phyloP scores from a whole-genome alignment of 345 rosid species.

The Brassica juncea region DNA sequence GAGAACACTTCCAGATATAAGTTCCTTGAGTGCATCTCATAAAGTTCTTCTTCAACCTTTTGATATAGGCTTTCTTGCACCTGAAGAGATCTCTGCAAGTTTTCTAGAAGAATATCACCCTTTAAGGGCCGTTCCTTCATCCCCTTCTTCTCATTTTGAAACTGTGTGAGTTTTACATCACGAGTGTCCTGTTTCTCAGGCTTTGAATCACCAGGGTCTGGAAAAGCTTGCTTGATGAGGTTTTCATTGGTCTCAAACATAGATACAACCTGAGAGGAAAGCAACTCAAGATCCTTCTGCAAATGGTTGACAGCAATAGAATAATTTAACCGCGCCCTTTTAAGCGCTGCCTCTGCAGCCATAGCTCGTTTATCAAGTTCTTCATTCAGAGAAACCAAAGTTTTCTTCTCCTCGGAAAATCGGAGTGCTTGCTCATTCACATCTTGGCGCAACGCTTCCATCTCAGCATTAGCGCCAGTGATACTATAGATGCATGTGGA shows the following conservation, averaged over 20 bases:
- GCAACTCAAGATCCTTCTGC: slow-evolving; percentile 94
- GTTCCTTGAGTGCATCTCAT: slow-evolving; percentile 66
- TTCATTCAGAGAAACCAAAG: slow-evolving; percentile 60
- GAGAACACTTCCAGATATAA: slow-evolving; percentile 81
- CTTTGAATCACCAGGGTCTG: slow-evolving; percentile 52
- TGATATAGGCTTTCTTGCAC: slow-evolving; percentile 74
- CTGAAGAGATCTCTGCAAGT: slow-evolving; percentile 74
- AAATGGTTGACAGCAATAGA: slow-evolving; percentile 90
- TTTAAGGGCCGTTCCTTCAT: slow-evolving; percentile 54
- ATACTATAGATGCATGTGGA: slow-evolving; percentile 68
- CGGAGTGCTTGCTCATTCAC: slow-evolving; percentile 62
- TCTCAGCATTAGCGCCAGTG: slow-evolving; percentile 78
- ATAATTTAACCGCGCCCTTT: slow-evolving; percentile 93
- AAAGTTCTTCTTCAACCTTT: slow-evolving; percentile 82
- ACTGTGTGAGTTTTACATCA: slow-evolving; percentile 42
- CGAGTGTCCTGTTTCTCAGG: slow-evolving; percentile 43
- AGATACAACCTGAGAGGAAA: slow-evolving; percentile 87
- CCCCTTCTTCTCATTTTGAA: slow-evolving; percentile 50
- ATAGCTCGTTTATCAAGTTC: slow-evolving; percentile 81
- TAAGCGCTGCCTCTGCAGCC: slow-evolving; percentile 84
- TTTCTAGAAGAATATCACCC: slow-evolving; percentile 72
- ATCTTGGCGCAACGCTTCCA: slow-evolving; percentile 68
- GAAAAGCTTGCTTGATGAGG: slow-evolving; percentile 80
- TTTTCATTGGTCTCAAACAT: slow-evolving; percentile 90
- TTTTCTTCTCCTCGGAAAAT: slow-evolving; percentile 68